Percentiles rank a stretch among this genome's conserved stretches.
These are phyloP conservation scores for Annona cherimola DNA, from an alignment of 164 flowering plant species.

Conservation along the genomic window DNA sequence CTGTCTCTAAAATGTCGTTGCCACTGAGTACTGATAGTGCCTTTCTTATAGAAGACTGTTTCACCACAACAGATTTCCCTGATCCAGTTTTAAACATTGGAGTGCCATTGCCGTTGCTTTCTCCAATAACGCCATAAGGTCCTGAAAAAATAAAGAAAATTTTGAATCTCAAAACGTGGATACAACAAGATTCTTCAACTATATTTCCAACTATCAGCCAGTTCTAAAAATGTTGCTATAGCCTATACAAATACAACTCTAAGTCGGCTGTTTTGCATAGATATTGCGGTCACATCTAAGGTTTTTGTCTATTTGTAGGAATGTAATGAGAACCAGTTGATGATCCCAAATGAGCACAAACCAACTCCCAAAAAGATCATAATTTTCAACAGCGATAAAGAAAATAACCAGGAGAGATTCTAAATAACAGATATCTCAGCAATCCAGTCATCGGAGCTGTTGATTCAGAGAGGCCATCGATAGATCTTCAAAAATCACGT, in stretches of 20 bases:
- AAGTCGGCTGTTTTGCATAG: neutral
- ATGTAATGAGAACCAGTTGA: neutral
- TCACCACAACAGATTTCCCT: constrained; percentile 9
- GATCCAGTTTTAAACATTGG: constrained; percentile 11
- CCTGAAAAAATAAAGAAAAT: neutral
- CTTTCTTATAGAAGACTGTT: constrained; percentile 4
- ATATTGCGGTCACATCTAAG: neutral
- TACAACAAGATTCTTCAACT: neutral
- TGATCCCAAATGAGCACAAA: too few species aligned
- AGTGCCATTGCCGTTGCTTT: neutral
- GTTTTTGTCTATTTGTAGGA: neutral
- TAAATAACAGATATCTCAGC: too few species aligned
- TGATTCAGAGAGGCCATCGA: neutral
- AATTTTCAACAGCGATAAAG: too few species aligned
- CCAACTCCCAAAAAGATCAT: too few species aligned
- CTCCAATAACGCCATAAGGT: neutral
- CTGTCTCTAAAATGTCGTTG: constrained; percentile 1
- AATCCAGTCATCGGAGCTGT: too few species aligned
- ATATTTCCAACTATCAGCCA: neutral
- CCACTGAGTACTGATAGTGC: constrained; percentile 14
- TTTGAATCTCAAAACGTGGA: neutral
- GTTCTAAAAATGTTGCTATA: neutral
- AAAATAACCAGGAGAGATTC: too few species aligned
- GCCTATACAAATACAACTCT: neutral
- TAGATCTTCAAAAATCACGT: neutral